phyloP scores from a whole-genome alignment of 352 stramenopile genomes.

The Thalassiosira mediterranea region DNA sequence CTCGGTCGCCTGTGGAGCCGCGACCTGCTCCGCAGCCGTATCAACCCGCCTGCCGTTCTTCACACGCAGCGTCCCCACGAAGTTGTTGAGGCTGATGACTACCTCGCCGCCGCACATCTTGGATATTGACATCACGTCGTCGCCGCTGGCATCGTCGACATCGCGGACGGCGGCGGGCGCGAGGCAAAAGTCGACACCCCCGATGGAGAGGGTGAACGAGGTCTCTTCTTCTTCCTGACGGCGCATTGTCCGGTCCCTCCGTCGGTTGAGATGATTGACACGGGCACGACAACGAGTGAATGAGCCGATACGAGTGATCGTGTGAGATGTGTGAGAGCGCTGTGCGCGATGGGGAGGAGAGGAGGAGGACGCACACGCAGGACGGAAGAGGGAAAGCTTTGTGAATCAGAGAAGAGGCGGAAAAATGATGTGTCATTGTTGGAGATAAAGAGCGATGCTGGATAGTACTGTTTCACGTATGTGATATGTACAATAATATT shows the following conservation, averaged over 20 bases:
- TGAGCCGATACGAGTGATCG: too few relatives aligned
- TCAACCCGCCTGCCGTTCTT: neutral
- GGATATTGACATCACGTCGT: slow-evolving; percentile 47
- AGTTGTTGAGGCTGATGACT: slow-evolving; percentile 57
- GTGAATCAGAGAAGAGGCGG: too few relatives aligned
- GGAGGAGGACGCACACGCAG: too few relatives aligned
- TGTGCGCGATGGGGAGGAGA: too few relatives aligned
- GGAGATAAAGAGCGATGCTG: too few relatives aligned
- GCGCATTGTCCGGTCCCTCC: neutral
- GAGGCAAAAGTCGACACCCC: slow-evolving; percentile 67
- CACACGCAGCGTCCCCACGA: slow-evolving; percentile 58
- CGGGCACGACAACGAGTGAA: too few relatives aligned
- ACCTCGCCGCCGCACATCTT: slow-evolving; percentile 51
- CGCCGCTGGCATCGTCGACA: neutral
- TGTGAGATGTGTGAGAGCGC: too few relatives aligned
- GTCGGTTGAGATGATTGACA: too few relatives aligned
- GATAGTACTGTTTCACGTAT: too few relatives aligned
- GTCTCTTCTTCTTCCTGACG: slow-evolving; percentile 12
- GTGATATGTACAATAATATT: too few relatives aligned
- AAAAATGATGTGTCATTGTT: too few relatives aligned
- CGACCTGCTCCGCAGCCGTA: neutral
- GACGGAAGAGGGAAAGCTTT: too few relatives aligned
- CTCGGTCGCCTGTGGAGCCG: neutral
- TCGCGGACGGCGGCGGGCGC: slow-evolving; percentile 17
- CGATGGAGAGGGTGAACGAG: slow-evolving; percentile 63